A percentile compares a stretch with the other conserved stretches of the same genome.
These are phyloP conservation scores for Coemansia sp. DNA, from an alignment of 192 early-diverging fungal species.

Conservation along the genomic window DNA sequence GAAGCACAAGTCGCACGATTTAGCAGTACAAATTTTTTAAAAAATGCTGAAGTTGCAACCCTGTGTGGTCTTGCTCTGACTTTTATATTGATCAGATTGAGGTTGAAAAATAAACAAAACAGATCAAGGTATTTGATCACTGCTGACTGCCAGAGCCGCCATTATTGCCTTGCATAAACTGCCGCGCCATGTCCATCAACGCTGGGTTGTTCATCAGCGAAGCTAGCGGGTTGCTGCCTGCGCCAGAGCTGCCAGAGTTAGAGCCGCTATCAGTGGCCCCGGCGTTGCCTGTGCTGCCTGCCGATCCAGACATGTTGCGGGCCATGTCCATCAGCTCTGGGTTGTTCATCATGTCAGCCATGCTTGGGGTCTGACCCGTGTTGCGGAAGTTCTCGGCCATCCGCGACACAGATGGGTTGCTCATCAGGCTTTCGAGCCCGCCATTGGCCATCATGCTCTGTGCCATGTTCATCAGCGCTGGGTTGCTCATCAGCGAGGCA, in stretches of 20 bases:
- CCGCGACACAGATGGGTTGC: slow-evolving; percentile 83
- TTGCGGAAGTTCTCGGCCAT: slow-evolving; percentile 60
- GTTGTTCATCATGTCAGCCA: slow-evolving; percentile 50
- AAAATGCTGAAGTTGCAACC: not conserved
- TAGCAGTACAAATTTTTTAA: not conserved
- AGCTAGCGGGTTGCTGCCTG: slow-evolving; percentile 73
- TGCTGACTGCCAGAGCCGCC: slow-evolving; percentile 6
- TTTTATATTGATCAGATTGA: not conserved
- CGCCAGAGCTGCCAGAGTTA: slow-evolving; percentile 48
- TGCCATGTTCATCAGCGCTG: slow-evolving; percentile 94
- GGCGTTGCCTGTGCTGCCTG: slow-evolving; percentile 1
- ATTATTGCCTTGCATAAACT: slow-evolving; percentile 63
- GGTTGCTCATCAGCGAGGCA: slow-evolving; percentile 85
- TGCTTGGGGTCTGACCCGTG: slow-evolving; percentile 47
- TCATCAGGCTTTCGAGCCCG: slow-evolving; percentile 79
- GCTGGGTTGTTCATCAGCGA: slow-evolving; percentile 89
- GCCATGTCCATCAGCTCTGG: slow-evolving; percentile 48
- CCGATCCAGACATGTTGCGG: slow-evolving; percentile 19
- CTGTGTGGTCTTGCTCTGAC: not conserved
- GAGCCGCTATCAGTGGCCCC: not conserved
- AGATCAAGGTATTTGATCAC: not conserved
- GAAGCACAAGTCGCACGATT: not conserved
- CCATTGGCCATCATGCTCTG: slow-evolving; percentile 86
- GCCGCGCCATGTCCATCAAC: slow-evolving; percentile 92
- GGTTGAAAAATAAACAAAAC: not conserved